Evolutionary conservation across 2,329 filamentous ascomycete species (phyloP), one percentile per base, ranked within the genome.

Genomic region (Malbranchea zuffiana): DNA sequence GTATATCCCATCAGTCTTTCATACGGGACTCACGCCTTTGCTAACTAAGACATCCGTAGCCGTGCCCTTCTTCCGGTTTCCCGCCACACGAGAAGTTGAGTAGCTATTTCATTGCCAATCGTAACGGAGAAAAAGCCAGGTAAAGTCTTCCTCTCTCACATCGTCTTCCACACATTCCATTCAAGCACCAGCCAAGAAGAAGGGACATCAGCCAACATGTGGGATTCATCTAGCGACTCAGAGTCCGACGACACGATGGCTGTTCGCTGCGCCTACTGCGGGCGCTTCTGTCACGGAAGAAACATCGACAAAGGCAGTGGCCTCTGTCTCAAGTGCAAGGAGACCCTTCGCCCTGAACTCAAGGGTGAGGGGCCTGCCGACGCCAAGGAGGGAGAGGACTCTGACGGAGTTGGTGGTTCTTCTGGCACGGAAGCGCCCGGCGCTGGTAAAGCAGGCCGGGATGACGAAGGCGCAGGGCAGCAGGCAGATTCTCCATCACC

Each of bases 241-340:
- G 40, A 44, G 26, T 23, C 38, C 21, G 34, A 44, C 35, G 36
- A 44, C 29, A 28, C 35, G 17, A 45, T 45, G 42, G 37, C 17
- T 31, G 18, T 27, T 29, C 45, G 45, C 21, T 48, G 45, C 32
- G 35, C 32, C n/a, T 46, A 46, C 37, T 48, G 45, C 28, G 45
- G 45, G 8, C 36, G 28, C n/a, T 48, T 48, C 27, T 41, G 44
- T 16, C 26, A 30, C 17, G 20, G 28, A 5, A 34, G 33, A 6
- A 29, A 15, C 8, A 31, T 46, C 28, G 23, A 40, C 25, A 28
- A 24, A n/a, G 19, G 21, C 21, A 39, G 29, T 7, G 40, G 42
- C 18, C 42, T 48, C 15, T 48, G 44, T 28, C 17, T 32, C 12
- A 36, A 29, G 10, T 48, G 45, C 32, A 40, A 41, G 27, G 23